Evolutionary conservation across 768 basidiomycete species (phyloP).

Genomic region (Pleurotus eryngii): DNA sequence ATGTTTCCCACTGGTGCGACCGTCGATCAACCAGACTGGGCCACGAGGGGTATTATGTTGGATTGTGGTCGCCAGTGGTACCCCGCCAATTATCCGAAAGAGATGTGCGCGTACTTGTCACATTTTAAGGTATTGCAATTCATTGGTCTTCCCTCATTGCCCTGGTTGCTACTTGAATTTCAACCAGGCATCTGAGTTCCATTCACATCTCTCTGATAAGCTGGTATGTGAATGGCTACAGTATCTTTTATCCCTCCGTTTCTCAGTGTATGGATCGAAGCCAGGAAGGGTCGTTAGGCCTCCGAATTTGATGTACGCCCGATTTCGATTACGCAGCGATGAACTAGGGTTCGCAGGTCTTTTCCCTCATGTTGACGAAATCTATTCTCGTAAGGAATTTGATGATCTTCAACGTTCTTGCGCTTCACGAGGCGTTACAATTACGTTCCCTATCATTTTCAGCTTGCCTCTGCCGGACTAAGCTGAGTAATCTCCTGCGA

Average conservation of each 20-base stretch:
- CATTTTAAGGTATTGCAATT: conserved; percentile 18
- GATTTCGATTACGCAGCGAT: conserved; percentile 16
- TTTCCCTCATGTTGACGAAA: conserved; percentile 37
- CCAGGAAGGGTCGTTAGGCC: conserved; percentile 12
- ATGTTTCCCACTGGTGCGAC: conserved; percentile 30
- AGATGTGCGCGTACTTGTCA: background rate
- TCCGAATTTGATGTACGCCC: conserved; percentile 11
- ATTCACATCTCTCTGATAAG: conserved; percentile 19
- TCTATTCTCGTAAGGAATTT: conserved; percentile 32
- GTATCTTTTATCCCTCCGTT: background rate
- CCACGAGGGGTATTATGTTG: conserved; percentile 42
- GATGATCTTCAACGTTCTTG: conserved; percentile 32
- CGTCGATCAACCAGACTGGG: conserved; percentile 40
- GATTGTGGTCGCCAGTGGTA: conserved; percentile 47
- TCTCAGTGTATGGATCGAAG: conserved; percentile 1
- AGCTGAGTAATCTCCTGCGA: background rate
- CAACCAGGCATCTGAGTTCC: conserved; percentile 13
- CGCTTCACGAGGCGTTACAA: conserved; percentile 30
- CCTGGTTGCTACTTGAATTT: conserved; percentile 4
- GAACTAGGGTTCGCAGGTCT: conserved; percentile 29
- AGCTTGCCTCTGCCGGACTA: background rate
- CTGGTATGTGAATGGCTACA: conserved; percentile 10
- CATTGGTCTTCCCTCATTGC: background rate
- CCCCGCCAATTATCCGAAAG: conserved; percentile 14
- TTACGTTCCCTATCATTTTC: background rate